A percentile compares a stretch with the other conserved stretches of the same genome.
Conservation (phyloP, 164 flowering plant genomes). For the Nymphaea colorata region DNA sequence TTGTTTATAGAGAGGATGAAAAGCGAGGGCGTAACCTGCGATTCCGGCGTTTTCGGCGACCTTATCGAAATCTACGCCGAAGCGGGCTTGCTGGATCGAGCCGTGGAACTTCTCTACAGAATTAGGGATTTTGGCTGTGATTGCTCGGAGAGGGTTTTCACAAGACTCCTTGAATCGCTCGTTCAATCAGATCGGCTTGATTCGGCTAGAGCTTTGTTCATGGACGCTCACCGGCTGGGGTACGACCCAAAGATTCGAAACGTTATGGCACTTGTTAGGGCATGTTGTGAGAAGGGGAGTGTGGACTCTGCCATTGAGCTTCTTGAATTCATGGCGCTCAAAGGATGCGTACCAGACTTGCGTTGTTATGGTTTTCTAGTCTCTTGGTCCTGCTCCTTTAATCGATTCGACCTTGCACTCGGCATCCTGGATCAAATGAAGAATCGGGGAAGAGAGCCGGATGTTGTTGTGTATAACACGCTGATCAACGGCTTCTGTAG, state of each 20-base stretch:
- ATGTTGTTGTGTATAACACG: conserved; percentile 48
- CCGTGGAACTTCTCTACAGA: neutral
- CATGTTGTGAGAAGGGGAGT: neutral
- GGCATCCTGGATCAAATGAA: neutral
- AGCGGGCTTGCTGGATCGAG: neutral
- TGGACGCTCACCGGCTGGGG: neutral
- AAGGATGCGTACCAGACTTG: neutral
- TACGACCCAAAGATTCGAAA: neutral
- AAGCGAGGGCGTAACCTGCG: neutral
- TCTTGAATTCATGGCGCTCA: neutral
- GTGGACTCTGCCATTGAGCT: neutral
- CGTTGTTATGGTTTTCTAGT: neutral
- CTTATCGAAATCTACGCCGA: neutral
- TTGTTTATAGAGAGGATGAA: neutral
- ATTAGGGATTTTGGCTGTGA: neutral
- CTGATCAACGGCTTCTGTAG: conserved; percentile 53
- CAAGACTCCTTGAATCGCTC: neutral
- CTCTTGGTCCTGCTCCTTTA: neutral
- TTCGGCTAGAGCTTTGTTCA: neutral
- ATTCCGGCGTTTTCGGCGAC: neutral
- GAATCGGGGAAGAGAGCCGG: conserved; percentile 20
- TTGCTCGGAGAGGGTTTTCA: neutral
- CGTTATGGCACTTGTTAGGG: neutral
- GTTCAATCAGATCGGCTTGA: neutral
- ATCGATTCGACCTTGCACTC: neutral